Conservation (phyloP, 2,329 filamentous ascomycete species). For the Aschersonia sp. region DNA sequence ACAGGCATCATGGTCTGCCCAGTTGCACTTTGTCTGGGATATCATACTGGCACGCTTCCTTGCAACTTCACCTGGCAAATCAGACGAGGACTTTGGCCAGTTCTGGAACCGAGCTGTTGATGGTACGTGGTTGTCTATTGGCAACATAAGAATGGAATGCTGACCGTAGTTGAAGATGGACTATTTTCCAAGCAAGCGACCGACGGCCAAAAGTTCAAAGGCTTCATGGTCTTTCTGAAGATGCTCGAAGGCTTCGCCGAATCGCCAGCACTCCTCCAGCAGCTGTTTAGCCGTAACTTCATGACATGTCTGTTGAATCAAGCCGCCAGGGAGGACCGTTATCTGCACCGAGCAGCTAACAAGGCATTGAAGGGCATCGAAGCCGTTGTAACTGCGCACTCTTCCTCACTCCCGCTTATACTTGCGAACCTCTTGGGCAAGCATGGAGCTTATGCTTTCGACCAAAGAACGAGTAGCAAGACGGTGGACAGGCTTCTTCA, state of each 20-base stretch:
- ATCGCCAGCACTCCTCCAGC: slow-evolving; percentile 30
- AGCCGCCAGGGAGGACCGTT: slow-evolving; percentile 60
- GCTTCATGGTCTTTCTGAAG: slow-evolving; percentile 75
- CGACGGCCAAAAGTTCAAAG: slow-evolving; percentile 80
- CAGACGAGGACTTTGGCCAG: slow-evolving; percentile 43
- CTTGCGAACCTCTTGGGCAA: slow-evolving; percentile 54
- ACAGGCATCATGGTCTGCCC: slow-evolving; percentile 63
- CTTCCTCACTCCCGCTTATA: slow-evolving; percentile 42
- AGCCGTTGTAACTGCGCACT: slow-evolving; percentile 44
- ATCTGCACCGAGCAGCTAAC: slow-evolving; percentile 64
- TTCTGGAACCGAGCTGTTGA: slow-evolving; percentile 85
- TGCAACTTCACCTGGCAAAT: slow-evolving; percentile 17
- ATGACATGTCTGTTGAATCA: slow-evolving; percentile 75
- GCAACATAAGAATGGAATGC: no score
- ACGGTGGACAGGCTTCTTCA: slow-evolving; percentile 63
- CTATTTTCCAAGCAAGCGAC: slow-evolving; percentile 73
- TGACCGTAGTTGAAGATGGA: slow-evolving; percentile 38
- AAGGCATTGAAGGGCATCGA: slow-evolving; percentile 63
- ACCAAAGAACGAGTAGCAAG: slow-evolving; percentile 73
- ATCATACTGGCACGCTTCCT: slow-evolving; percentile 49
- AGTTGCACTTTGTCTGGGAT: slow-evolving; percentile 80
- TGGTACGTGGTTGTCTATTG: slow-evolving; percentile 36
- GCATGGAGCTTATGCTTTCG: slow-evolving; percentile 64
- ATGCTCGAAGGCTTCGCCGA: slow-evolving; percentile 42
- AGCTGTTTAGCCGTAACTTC: slow-evolving; percentile 70